These are phyloP conservation scores for Balakata baccata DNA, from an alignment of 345 rosid species.

Conservation along the genomic window DNA sequence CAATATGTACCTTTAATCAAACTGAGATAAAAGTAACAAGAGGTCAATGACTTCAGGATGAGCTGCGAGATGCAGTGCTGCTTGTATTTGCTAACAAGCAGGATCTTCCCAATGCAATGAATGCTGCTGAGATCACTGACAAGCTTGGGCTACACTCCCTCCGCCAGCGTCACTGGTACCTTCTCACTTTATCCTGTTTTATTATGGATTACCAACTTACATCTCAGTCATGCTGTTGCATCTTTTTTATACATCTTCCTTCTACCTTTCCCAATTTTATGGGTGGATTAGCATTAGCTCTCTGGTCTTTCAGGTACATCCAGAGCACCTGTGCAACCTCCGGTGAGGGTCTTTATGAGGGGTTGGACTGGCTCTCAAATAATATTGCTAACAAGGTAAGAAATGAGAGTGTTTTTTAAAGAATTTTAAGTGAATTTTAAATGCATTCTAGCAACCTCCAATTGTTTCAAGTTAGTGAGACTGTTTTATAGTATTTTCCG, in stretches of 20 bases:
- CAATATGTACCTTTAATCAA: not conserved
- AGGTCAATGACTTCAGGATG: conserved; percentile 13
- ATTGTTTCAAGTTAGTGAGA: no score
- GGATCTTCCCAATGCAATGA: conserved; percentile 27
- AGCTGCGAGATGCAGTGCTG: conserved; percentile 20
- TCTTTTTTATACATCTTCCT: no score
- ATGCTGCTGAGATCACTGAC: conserved; percentile 22
- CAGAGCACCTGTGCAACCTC: conserved; percentile 23
- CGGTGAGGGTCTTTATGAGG: conserved; percentile 23
- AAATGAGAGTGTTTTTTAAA: not conserved
- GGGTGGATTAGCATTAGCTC: no score
- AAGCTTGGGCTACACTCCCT: conserved; percentile 16
- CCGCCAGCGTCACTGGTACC: conserved; percentile 25
- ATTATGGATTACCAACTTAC: not conserved
- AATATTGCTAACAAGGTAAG: conserved; percentile 22
- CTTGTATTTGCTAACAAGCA: conserved; percentile 24
- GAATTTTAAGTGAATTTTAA: no score
- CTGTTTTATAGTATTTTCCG: no score
- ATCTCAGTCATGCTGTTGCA: not conserved
- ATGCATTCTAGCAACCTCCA: no score
- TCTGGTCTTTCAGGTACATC: conserved; percentile 8
- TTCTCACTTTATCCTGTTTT: not conserved
- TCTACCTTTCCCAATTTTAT: not conserved
- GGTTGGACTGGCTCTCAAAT: conserved; percentile 22
- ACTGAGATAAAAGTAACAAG: no score